These are phyloP conservation scores for Coniella vitis DNA, from an alignment of 2,329 filamentous ascomycete genomes.

Conservation along the genomic window DNA sequence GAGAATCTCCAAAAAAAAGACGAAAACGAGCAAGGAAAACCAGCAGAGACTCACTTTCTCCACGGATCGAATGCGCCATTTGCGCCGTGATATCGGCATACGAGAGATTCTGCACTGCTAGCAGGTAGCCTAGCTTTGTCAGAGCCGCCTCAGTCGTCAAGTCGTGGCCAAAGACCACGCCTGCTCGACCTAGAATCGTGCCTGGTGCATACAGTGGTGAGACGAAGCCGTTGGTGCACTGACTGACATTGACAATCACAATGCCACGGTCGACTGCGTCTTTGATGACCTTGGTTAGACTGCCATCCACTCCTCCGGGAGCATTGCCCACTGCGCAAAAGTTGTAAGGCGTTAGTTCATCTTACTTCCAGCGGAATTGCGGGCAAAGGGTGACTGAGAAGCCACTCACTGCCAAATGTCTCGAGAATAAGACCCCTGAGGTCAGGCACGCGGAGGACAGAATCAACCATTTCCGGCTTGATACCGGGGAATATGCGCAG, in stretches of 20 bases:
- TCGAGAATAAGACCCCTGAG: slow-evolving; percentile 79
- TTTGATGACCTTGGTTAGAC: slow-evolving; percentile 69
- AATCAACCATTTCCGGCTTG: slow-evolving; percentile 86
- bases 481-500: slow-evolving; percentile 89
- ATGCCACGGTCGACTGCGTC: slow-evolving; percentile 73
- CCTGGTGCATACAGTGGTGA: slow-evolving; percentile 72
- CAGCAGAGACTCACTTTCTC: slow-evolving; percentile 44
- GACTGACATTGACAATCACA: slow-evolving; percentile 84
- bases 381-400: neutral
- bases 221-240: slow-evolving; percentile 74
- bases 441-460: slow-evolving; percentile 68
- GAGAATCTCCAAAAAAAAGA: neutral
- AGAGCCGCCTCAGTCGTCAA: slow-evolving; percentile 86
- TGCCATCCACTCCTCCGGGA: slow-evolving; percentile 72
- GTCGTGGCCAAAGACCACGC: slow-evolving; percentile 84
- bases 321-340: slow-evolving; percentile 65
- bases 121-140: slow-evolving; percentile 82
- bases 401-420: slow-evolving; percentile 59
- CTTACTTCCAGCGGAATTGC: too few species aligned
- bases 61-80: slow-evolving; percentile 71
- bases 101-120: slow-evolving; percentile 60
- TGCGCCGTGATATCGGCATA: slow-evolving; percentile 58
- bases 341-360: neutral
- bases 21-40: neutral
- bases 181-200: slow-evolving; percentile 71